Evolutionary conservation across 169 alveolate genomes (phyloP).

Genomic region (Haemoproteus tartakovskyi): DNA sequence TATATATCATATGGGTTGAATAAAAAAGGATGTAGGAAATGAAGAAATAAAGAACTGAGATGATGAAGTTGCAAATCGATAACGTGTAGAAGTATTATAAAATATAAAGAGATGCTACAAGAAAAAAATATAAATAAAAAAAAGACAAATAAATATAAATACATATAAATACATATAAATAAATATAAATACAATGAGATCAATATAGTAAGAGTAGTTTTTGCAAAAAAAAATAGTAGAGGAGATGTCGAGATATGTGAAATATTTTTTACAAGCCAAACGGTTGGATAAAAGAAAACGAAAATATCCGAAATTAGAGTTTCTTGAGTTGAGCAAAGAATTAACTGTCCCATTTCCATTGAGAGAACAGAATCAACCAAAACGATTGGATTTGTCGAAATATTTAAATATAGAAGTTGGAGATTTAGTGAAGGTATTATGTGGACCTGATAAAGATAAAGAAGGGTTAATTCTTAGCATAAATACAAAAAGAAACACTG

Average conservation of each 20-base stretch:
- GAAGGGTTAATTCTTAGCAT: constrained; percentile 85
- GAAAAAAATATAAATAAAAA: no score
- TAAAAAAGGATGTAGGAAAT: no score
- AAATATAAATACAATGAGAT: background rate
- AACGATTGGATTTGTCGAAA: constrained; percentile 75
- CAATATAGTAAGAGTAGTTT: background rate
- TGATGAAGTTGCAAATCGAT: no score
- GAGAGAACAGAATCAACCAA: constrained; percentile 75
- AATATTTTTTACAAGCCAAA: constrained; percentile 79
- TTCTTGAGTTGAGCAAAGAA: constrained; percentile 78
- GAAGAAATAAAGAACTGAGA: no score
- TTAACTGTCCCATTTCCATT: constrained; percentile 81
- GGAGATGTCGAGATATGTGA: constrained; percentile 79
- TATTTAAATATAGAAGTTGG: constrained; percentile 82
- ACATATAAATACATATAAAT: constrained; percentile 1
- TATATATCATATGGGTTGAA: no score
- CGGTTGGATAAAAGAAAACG: constrained; percentile 72
- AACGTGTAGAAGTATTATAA: no score
- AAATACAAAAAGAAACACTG: constrained; percentile 78
- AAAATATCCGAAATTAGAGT: constrained; percentile 72
- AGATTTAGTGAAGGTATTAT: constrained; percentile 85
- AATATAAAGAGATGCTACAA: no score
- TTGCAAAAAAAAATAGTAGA: background rate
- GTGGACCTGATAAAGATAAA: constrained; percentile 83
- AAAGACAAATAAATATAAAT: background rate